These are phyloP conservation scores for Earliella scabrosa DNA, from an alignment of 1,284 basidiomycete genomes.

Conservation along the genomic window DNA sequence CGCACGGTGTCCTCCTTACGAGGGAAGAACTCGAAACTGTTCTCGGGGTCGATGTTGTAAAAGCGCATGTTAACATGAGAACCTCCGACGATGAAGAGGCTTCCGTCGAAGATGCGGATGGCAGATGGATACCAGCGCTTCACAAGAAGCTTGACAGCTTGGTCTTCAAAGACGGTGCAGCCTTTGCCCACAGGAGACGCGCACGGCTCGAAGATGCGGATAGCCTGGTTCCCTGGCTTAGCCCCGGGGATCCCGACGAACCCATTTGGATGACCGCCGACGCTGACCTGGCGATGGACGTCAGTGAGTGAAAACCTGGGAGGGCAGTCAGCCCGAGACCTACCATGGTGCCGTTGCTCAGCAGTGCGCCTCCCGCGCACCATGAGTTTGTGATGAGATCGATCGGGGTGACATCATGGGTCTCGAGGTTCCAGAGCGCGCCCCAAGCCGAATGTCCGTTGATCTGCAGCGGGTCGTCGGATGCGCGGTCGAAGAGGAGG, in stretches of 20 bases:
- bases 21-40: conserved; percentile 56
- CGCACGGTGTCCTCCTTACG: conserved; percentile 47
- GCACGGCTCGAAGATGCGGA: conserved; percentile 42
- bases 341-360: conserved; percentile 53
- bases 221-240: too few relatives aligned
- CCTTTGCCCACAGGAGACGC: conserved; percentile 36
- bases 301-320: too few relatives aligned
- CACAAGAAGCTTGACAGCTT: conserved; percentile 36
- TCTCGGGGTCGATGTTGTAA: conserved; percentile 46
- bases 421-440: conserved; percentile 32
- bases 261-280: conserved; percentile 47
- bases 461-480: too few relatives aligned
- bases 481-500: conserved; percentile 48
- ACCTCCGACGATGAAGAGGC: conserved; percentile 45
- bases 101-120: conserved; percentile 44
- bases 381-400: conserved; percentile 11
- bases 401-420: conserved; percentile 1
- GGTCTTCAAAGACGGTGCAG: conserved; percentile 45
- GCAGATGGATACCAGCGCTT: conserved; percentile 48
- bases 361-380: conserved; percentile 35
- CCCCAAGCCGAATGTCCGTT: conserved; percentile 13
- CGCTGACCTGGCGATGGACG: conserved; percentile 38
- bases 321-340: neutral
- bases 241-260: conserved; percentile 36
- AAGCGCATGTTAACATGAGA: conserved; percentile 39